phyloP scores from a whole-genome alignment of 805 yeast species.

The Clavispora phyllophila region DNA sequence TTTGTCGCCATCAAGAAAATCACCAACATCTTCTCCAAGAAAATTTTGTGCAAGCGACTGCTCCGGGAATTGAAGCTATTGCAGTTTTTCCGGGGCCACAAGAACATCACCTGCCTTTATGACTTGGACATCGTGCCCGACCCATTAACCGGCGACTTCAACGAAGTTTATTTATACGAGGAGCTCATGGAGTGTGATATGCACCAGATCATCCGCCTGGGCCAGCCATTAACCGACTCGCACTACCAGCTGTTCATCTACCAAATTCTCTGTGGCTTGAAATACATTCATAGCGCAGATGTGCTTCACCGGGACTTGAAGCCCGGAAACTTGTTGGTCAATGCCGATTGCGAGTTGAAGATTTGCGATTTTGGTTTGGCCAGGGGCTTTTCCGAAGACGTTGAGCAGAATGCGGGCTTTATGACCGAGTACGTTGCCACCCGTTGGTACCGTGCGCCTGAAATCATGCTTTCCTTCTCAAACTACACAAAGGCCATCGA shows the following conservation, averaged over 20 bases:
- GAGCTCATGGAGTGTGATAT: constrained; percentile 98
- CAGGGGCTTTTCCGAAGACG: constrained; percentile 78
- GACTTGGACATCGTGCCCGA: constrained; percentile 89
- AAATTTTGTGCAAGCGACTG: constrained; percentile 87
- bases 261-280: constrained; percentile 86
- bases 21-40: constrained; percentile 88
- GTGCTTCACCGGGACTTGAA: constrained; percentile 92
- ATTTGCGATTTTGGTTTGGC: constrained; percentile 97
- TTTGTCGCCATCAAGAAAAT: constrained; percentile 92
- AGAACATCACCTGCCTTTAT: constrained; percentile 90
- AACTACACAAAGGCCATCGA: constrained; percentile 96
- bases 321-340: constrained; percentile 88
- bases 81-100: constrained; percentile 93
- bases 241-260: constrained; percentile 92
- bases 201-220: constrained; percentile 94
- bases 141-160: constrained; percentile 57
- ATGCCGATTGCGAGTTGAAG: constrained; percentile 94
- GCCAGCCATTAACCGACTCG: constrained; percentile 89
- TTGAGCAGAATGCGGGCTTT: constrained; percentile 86
- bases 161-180: constrained; percentile 89
- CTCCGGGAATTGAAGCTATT: constrained; percentile 84
- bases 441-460: constrained; percentile 98
- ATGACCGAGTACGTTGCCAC: constrained; percentile 98
- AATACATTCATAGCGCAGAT: constrained; percentile 86
- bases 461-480: constrained; percentile 90